Evolutionary conservation across 148 eudicot species (phyloP), one percentile per base, ranked within the genome.

Genomic region (Gaultheria prostrata): DNA sequence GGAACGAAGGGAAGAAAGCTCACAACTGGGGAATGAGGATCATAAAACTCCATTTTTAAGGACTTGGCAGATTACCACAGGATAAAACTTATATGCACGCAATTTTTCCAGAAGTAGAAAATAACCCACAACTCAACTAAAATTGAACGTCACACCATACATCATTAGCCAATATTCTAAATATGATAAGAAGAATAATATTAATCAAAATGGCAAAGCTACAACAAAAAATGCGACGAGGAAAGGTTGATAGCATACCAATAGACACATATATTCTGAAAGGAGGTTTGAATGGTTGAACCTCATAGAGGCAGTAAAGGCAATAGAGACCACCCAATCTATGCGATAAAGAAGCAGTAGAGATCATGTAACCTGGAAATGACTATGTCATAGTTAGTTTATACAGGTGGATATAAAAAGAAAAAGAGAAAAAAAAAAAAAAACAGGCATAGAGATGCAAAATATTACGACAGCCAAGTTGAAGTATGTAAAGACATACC

Each of bases 221-320:
- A 67, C 20, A 28, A 12, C 13, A 67, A 67, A 65, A 8, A 39
- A 26, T 67, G 39, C 2, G 30, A 67, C 30, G 39, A 39, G 70
- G 28, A 83, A 76, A 67, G 49, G 80, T 80, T 20, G 33, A 77
- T 59, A 85, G 30, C 89, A 28, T 87, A 95, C 98, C 97, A 85
- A 90, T 86, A 76, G 95, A 94, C 51, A 95, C 26, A 86, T 94
- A 94, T 59, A 95, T 89, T 63, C 86, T 93, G 87, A 88, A 92
- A 45, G 93, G 93, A 70, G 98, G 98, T 85, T 92, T 94, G 86
- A 90, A 94, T 46, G 98, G 96, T 82, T 95, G 98, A 82, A 95
- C 92, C 86, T 94, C 95, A 35, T 88, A 90, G 48, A 95, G 93
- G 87, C 94, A 94, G 85, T 94, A 94, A 63, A 94, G 90, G 86